These are phyloP conservation scores for Pichia paraexigua DNA, from an alignment of 805 yeast species.

Conservation along the genomic window DNA sequence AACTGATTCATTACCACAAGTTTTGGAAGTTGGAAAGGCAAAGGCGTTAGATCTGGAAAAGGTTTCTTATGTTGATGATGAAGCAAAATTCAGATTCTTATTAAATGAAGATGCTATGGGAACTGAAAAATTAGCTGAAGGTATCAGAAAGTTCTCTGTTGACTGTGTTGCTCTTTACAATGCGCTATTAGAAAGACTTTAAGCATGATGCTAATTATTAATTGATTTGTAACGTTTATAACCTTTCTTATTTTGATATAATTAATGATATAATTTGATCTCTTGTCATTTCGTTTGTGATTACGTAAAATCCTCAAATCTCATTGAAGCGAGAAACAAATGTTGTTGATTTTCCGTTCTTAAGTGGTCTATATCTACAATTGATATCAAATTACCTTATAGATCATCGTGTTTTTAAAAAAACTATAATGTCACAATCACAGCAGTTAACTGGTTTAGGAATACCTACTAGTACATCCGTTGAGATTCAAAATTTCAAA, in stretches of 20 bases:
- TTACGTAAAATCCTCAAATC: neutral
- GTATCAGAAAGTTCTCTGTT: conserved; percentile 94
- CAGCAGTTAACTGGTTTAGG: conserved; percentile 1
- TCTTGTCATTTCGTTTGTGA: neutral
- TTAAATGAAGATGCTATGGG: conserved; percentile 98
- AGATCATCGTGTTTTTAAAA: too few species aligned
- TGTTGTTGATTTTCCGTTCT: neutral
- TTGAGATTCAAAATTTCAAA: conserved; percentile 27
- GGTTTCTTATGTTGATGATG: conserved; percentile 78
- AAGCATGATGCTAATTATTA: conserved; percentile 8
- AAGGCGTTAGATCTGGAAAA: conserved; percentile 48
- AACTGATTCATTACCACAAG: conserved; percentile 68
- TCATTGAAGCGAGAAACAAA: neutral
- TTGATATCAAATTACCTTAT: neutral
- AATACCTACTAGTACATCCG: conserved; percentile 10
- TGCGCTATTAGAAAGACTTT: conserved; percentile 47
- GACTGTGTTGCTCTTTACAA: conserved; percentile 77
- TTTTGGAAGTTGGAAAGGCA: conserved; percentile 65
- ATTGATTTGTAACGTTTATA: neutral
- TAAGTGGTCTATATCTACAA: neutral
- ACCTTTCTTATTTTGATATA: neutral
- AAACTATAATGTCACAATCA: conserved; percentile 7
- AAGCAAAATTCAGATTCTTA: conserved; percentile 80
- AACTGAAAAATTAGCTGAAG: conserved; percentile 94
- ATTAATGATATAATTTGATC: neutral